These are phyloP conservation scores for Carallia pectinifolia DNA, from an alignment of 345 rosid species.

Conservation along the genomic window DNA sequence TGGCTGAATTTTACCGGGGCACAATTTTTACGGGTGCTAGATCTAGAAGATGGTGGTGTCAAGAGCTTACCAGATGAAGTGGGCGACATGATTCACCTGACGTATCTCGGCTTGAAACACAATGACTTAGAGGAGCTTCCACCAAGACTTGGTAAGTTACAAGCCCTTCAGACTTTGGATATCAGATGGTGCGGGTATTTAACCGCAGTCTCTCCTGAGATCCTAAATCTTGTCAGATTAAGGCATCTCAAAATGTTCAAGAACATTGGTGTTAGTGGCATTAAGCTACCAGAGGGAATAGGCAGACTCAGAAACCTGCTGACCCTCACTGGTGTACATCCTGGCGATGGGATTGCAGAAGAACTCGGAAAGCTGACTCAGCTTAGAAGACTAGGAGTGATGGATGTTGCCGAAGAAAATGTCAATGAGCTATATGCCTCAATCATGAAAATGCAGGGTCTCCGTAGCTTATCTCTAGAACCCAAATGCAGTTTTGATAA, in stretches of 20 bases:
- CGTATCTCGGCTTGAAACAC: slow-evolving; percentile 38
- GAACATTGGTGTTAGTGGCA: slow-evolving; percentile 19
- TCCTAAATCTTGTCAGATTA: slow-evolving; percentile 23
- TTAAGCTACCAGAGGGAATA: slow-evolving; percentile 33
- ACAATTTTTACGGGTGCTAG: slow-evolving; percentile 31
- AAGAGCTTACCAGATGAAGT: slow-evolving; percentile 35
- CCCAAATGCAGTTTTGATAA: slow-evolving; percentile 5
- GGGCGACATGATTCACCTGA: slow-evolving; percentile 38
- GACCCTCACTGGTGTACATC: slow-evolving; percentile 38
- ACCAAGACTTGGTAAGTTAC: slow-evolving; percentile 20
- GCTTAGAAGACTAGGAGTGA: slow-evolving; percentile 37
- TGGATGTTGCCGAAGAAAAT: slow-evolving; percentile 33
- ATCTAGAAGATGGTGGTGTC: slow-evolving; percentile 32
- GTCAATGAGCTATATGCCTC: slow-evolving; percentile 28
- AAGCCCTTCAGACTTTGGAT: slow-evolving; percentile 32
- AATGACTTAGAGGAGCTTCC: slow-evolving; percentile 32
- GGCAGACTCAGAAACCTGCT: slow-evolving; percentile 26
- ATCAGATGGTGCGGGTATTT: slow-evolving; percentile 34
- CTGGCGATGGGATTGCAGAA: slow-evolving; percentile 25
- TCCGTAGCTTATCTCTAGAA: slow-evolving; percentile 33
- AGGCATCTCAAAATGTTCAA: slow-evolving; percentile 38
- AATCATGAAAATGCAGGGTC: slow-evolving; percentile 32
- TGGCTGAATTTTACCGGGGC: slow-evolving; percentile 35
- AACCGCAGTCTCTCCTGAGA: slow-evolving; percentile 15
- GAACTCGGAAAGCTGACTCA: slow-evolving; percentile 29